A percentile compares a stretch with the other conserved stretches of the same genome.
Conservation (phyloP, 2,329 filamentous ascomycete genomes). For the Pestalotiopsis sp. region DNA sequence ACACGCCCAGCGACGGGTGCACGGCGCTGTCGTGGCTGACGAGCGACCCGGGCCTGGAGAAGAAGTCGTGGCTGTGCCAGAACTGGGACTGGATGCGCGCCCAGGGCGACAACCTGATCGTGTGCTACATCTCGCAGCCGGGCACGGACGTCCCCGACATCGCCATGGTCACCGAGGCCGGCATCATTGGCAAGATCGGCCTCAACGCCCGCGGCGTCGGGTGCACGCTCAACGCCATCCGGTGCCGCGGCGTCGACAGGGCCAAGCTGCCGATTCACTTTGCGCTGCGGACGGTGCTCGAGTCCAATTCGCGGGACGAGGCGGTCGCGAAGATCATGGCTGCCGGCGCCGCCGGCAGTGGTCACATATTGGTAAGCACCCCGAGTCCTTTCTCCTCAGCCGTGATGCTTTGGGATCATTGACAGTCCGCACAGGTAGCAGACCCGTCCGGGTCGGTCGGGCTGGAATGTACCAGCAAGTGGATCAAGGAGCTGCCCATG, state of each 20-base stretch:
- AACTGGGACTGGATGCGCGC: conserved; percentile 63
- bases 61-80: conserved; percentile 47
- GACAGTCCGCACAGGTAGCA: conserved; percentile 32
- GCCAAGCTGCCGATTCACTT: conserved; percentile 62
- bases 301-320: conserved; percentile 47
- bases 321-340: conserved; percentile 46
- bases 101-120: conserved; percentile 52
- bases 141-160: conserved; percentile 45
- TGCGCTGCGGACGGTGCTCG: conserved; percentile 57
- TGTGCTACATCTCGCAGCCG: conserved; percentile 45
- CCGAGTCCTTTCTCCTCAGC: background rate
- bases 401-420: background rate
- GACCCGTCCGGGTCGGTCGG: conserved; percentile 45
- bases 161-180: conserved; percentile 60
- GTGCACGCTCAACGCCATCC: conserved; percentile 64
- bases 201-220: conserved; percentile 62
- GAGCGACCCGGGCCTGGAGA: background rate
- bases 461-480: conserved; percentile 44
- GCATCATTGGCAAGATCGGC: conserved; percentile 68
- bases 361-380: conserved; percentile 44
- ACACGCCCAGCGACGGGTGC: conserved; percentile 20
- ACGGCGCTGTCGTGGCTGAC: too few species aligned
- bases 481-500: conserved; percentile 30
- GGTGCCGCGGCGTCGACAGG: conserved; percentile 54
- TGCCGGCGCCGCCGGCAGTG: conserved; percentile 50